Evolutionary conservation across 192 early-diverging fungal species (phyloP).

Genomic region (Jimgerdemannia flammicorona): DNA sequence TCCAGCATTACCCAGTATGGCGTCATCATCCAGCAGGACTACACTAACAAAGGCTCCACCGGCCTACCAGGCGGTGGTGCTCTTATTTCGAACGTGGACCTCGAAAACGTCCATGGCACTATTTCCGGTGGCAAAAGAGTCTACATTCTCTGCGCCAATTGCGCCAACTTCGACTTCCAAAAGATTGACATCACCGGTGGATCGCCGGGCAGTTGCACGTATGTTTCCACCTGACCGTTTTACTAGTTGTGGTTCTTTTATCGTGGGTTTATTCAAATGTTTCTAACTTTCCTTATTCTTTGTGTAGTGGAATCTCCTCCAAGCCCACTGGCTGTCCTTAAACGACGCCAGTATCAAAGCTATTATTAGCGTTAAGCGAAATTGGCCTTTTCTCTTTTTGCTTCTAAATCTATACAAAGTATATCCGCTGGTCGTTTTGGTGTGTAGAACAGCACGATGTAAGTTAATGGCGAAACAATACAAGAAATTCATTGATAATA

Average conservation of each 20-base stretch:
- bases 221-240: conserved; percentile 4
- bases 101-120: conserved; percentile 33
- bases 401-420: no score
- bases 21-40: conserved; percentile 44
- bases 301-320: neutral
- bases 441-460: no score
- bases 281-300: neutral
- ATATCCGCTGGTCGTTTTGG: no score
- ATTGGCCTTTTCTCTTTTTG: no score
- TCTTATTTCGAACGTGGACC: conserved; percentile 34
- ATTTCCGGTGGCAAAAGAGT: conserved; percentile 8
- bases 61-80: conserved; percentile 28
- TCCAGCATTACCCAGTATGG: conserved; percentile 27
- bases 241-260: neutral
- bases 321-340: neutral
- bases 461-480: no score
- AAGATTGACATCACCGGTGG: conserved; percentile 25
- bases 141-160: conserved; percentile 31
- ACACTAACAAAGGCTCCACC: conserved; percentile 32
- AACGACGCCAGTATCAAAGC: neutral
- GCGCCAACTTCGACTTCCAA: conserved; percentile 32
- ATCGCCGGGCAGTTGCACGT: conserved; percentile 13
- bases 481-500: no score
- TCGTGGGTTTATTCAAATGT: neutral
- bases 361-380: no score